Conservation (phyloP, 2,329 filamentous ascomycete genomes). For the Podosphaera leucotricha region DNA sequence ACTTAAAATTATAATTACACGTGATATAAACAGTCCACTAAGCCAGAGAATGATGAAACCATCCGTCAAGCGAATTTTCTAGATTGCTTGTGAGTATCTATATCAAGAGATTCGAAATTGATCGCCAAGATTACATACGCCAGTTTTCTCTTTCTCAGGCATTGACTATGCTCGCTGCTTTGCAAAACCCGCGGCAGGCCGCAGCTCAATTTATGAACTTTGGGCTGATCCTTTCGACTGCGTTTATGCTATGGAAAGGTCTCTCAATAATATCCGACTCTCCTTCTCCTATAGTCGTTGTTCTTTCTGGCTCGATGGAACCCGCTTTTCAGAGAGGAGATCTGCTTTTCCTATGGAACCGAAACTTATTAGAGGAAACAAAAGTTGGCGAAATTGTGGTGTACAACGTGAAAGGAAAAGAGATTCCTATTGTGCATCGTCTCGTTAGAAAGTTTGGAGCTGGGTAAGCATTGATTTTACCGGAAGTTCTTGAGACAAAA, state of each 20-base stretch:
- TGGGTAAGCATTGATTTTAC: conserved; percentile 21
- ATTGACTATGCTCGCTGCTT: conserved; percentile 26
- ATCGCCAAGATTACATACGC: neutral
- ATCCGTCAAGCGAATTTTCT: too few relatives aligned
- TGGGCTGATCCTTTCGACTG: conserved; percentile 46
- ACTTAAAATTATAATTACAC: too few relatives aligned
- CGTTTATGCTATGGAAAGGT: conserved; percentile 55
- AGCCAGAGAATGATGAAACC: too few relatives aligned
- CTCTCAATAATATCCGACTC: conserved; percentile 39
- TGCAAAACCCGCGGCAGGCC: conserved; percentile 40
- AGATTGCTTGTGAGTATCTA: too few relatives aligned
- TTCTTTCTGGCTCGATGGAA: conserved; percentile 36
- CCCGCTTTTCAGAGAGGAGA: conserved; percentile 36
- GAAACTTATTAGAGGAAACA: conserved; percentile 28
- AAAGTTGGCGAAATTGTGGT: conserved; percentile 53
- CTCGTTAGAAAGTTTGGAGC: conserved; percentile 52
- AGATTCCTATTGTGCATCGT: conserved; percentile 92
- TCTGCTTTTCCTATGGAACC: conserved; percentile 34
- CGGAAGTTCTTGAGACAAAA: neutral
- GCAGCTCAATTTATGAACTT: conserved; percentile 48
- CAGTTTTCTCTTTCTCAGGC: neutral
- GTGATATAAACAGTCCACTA: too few relatives aligned
- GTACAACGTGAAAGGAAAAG: conserved; percentile 59
- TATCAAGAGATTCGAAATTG: neutral
- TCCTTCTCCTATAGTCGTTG: conserved; percentile 34